Evolutionary conservation across 139 green algal genomes (phyloP), one percentile per base, ranked within the genome.

Genomic region (Coccomyxa sp.): DNA sequence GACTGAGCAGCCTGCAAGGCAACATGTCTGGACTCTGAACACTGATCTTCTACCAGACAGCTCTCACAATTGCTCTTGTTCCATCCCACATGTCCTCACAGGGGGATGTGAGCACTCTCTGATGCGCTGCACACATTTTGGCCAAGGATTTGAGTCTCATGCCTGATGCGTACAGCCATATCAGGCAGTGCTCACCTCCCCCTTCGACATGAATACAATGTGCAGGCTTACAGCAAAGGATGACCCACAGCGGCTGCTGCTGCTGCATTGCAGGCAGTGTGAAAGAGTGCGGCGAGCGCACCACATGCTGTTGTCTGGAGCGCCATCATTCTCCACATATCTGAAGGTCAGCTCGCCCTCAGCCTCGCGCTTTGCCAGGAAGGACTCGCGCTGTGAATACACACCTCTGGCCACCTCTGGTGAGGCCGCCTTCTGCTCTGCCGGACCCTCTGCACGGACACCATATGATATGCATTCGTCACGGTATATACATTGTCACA

Each of bases 251-350:
- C n/a, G n/a, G n/a, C n/a, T n/a, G n/a, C n/a, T n/a, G n/a, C 54
- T n/a, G 64, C 75, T 64, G n/a, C 18, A 1, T 7, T 64, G 50
- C 50, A 31, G 18, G 50, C 50, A 18, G 27, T 6, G 22, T 64
- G 50, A 58, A 14, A 64, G 50, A 22, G 35, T 37, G 27, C 10
- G 33, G 35, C 27, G 33, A 1, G 10, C 71, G 16, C 76, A 88
- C 87, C 83, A 85, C 27, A 89, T 88, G 70, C 83, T 86, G 78
- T 84, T 81, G n/a, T 84, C 18, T 14, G 81, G 75, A n/a, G 81
- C 41, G 1, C 88, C 89, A 69, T 95, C 86, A 69, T 95, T 94
- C 2, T 80, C 16, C 1, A 93, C 85, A 44, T 93, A 94, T 24
- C 83, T 50, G 83, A 95, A 95, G 29, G 76, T 40, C 27, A 95